Evolutionary conservation across 192 early-diverging fungal species (phyloP).

Genomic region (Coemansia sp.): DNA sequence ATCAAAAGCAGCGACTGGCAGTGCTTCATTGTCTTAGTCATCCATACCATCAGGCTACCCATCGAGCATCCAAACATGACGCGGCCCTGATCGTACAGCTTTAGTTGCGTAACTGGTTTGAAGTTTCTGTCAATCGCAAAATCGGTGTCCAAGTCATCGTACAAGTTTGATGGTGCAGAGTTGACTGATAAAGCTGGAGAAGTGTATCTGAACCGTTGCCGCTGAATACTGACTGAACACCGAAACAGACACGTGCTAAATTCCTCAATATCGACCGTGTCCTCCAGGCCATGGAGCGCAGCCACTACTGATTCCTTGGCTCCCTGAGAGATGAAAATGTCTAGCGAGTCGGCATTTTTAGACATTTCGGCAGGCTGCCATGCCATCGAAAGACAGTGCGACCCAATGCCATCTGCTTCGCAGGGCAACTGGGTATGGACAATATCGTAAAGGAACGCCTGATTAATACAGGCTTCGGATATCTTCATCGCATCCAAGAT

Average conservation of each 20-base stretch:
- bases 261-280: not conserved
- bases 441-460: constrained; percentile 38
- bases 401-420: not conserved
- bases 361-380: constrained; percentile 11
- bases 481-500: not conserved
- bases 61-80: constrained; percentile 37
- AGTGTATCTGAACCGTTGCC: too few species aligned
- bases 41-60: constrained; percentile 27
- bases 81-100: constrained; percentile 32
- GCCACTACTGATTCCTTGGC: constrained; percentile 7
- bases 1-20: constrained; percentile 31
- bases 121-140: constrained; percentile 16
- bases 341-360: constrained; percentile 1
- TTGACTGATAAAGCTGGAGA: constrained; percentile 3
- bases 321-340: constrained; percentile 31
- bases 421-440: constrained; percentile 23
- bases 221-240: constrained; percentile 4
- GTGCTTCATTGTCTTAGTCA: constrained; percentile 18
- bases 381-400: constrained; percentile 32
- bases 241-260: not conserved
- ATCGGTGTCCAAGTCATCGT: constrained; percentile 8
- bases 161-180: constrained; percentile 16
- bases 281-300: not conserved
- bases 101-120: constrained; percentile 14
- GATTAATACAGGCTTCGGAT: not conserved